phyloP scores from a whole-genome alignment of 352 stramenopile genomes.

The Aphanomyces euteiches region DNA sequence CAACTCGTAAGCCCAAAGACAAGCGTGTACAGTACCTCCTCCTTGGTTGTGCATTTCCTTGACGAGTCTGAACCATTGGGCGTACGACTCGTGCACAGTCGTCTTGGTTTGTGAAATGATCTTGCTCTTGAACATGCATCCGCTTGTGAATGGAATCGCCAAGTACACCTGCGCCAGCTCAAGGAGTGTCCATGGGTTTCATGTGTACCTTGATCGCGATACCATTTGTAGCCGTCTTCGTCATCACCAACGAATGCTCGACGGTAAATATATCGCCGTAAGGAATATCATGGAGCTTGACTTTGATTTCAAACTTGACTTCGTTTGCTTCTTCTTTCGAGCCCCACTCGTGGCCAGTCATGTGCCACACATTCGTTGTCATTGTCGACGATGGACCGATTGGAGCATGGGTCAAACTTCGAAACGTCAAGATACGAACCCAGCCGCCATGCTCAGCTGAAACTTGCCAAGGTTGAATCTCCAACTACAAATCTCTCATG shows the following conservation, averaged over 20 bases:
- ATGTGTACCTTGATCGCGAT: conserved; percentile 36
- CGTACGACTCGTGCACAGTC: conserved; percentile 21
- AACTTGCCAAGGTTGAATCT: conserved; percentile 55
- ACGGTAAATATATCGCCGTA: conserved; percentile 85
- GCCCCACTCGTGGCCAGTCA: conserved; percentile 31
- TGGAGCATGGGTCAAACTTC: conserved; percentile 72
- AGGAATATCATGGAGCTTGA: conserved; percentile 77
- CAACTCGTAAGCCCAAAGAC: neutral
- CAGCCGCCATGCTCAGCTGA: conserved; percentile 69
- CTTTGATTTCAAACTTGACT: conserved; percentile 57
- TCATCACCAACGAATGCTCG: conserved; percentile 61
- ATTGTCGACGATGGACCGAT: conserved; percentile 82
- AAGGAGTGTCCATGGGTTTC: neutral
- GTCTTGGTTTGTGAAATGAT: conserved; percentile 71
- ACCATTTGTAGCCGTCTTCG: conserved; percentile 42
- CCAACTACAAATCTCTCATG: conserved; percentile 35
- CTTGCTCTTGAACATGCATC: conserved; percentile 88
- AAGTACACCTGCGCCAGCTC: conserved; percentile 50
- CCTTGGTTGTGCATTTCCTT: conserved; percentile 23
- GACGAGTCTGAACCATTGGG: conserved; percentile 24
- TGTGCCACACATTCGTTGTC: conserved; percentile 70
- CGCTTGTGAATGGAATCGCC: conserved; percentile 81
- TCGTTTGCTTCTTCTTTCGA: conserved; percentile 25
- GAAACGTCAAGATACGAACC: conserved; percentile 58
- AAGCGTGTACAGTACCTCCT: neutral